A percentile compares a stretch with the other conserved stretches of the same genome.
These are phyloP conservation scores for Vitis vinifera DNA, from an alignment of 164 flowering plant species.

Conservation along the genomic window DNA sequence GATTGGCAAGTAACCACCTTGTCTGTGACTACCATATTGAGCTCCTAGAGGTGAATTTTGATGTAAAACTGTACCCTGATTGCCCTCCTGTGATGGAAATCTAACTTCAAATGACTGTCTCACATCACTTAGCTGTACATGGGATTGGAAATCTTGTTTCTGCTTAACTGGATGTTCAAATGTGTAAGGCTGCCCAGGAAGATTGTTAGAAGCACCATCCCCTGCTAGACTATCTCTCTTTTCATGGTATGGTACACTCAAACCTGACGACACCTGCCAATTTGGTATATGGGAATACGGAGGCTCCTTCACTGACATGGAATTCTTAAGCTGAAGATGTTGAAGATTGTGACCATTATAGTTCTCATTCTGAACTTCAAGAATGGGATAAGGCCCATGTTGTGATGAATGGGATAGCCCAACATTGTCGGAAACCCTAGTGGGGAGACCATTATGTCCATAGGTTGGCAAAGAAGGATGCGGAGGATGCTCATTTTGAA, in stretches of 20 bases:
- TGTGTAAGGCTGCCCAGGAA: slow-evolving; percentile 11
- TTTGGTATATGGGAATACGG: slow-evolving; percentile 7
- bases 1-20: slow-evolving; percentile 21
- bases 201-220: slow-evolving; percentile 12
- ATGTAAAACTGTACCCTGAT: slow-evolving; percentile 14
- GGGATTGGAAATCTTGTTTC: slow-evolving; percentile 16
- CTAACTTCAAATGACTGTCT: slow-evolving; percentile 18
- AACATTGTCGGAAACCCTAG: slow-evolving; percentile 7
- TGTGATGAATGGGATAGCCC: neutral
- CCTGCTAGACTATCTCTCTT: slow-evolving; percentile 11
- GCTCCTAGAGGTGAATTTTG: slow-evolving; percentile 12
- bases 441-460: slow-evolving; percentile 1
- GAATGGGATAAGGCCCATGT: neutral
- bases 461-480: too few species aligned
- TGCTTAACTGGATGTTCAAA: slow-evolving; percentile 16
- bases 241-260: slow-evolving; percentile 8
- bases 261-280: slow-evolving; percentile 8
- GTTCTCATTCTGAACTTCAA: slow-evolving; percentile 13
- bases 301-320: slow-evolving; percentile 12
- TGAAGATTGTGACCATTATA: slow-evolving; percentile 10
- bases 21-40: slow-evolving; percentile 18
- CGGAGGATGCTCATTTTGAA: too few species aligned
- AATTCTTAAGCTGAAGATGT: slow-evolving; percentile 11
- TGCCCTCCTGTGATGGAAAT: neutral
- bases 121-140: slow-evolving; percentile 14